phyloP scores from a whole-genome alignment of 495 filamentous ascomycete species.

The Tuber melanosporum region DNA sequence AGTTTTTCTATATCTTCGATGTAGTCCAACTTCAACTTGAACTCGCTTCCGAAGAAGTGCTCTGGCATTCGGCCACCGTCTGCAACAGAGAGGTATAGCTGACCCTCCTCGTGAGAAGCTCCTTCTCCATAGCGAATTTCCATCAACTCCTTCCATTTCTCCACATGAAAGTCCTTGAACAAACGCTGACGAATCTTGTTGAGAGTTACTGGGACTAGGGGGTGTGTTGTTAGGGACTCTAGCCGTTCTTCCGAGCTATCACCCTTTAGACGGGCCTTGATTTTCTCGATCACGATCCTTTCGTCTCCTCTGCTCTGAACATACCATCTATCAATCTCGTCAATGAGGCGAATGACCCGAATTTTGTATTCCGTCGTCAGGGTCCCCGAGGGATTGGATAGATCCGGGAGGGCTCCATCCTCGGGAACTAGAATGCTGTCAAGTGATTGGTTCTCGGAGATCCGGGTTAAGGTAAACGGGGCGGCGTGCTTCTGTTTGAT shows the following conservation, averaged over 20 bases:
- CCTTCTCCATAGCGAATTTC: conserved; percentile 13
- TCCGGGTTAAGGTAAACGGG: background rate
- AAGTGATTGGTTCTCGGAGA: background rate
- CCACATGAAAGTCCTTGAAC: conserved; percentile 19
- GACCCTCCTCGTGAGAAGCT: background rate
- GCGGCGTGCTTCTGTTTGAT: background rate
- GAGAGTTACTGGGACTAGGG: conserved; percentile 4
- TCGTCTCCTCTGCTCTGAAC: background rate
- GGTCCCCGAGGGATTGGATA: background rate
- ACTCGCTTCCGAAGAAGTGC: conserved; percentile 24
- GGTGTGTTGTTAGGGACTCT: background rate
- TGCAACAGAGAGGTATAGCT: background rate
- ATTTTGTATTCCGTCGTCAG: background rate
- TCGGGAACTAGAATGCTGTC: background rate
- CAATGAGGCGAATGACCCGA: conserved; percentile 25
- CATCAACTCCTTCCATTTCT: conserved; percentile 27
- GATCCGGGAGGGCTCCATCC: background rate
- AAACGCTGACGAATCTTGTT: conserved; percentile 18
- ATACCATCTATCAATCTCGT: conserved; percentile 27
- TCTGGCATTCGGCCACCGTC: background rate
- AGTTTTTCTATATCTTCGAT: conserved; percentile 26
- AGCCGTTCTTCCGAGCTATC: background rate
- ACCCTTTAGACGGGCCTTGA: background rate
- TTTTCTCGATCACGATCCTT: background rate
- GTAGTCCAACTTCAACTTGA: conserved; percentile 27